A percentile compares a stretch with the other conserved stretches of the same genome.
phyloP scores from a whole-genome alignment of 2,329 filamentous ascomycete species.

The Colletotrichum simmondsii region DNA sequence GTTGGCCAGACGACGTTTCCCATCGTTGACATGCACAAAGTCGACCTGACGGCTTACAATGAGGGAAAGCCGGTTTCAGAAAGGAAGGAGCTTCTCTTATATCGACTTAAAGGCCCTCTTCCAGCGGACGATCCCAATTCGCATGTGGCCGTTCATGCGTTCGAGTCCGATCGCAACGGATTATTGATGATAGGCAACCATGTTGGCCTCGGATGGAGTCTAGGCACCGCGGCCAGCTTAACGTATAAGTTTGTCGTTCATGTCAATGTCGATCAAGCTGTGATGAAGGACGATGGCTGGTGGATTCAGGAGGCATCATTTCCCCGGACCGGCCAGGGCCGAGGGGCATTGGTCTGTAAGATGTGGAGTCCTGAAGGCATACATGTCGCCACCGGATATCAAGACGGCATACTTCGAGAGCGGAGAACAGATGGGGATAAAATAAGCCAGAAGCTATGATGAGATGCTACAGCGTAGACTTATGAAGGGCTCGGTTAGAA shows the following conservation, averaged over 20 bases:
- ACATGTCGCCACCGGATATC: constrained; percentile 65
- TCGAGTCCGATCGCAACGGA: constrained; percentile 64
- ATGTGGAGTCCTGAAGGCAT: constrained; percentile 65
- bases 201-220: constrained; percentile 54
- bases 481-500: background rate
- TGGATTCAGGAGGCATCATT: constrained; percentile 65
- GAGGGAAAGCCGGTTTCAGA: constrained; percentile 52
- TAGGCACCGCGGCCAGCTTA: constrained; percentile 56
- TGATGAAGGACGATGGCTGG: constrained; percentile 60
- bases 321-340: constrained; percentile 57
- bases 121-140: constrained; percentile 52
- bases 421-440: constrained; percentile 37
- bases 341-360: constrained; percentile 59
- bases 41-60: constrained; percentile 62
- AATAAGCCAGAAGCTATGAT: constrained; percentile 34
- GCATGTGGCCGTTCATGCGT: constrained; percentile 62
- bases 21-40: constrained; percentile 64
- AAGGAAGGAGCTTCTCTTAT: constrained; percentile 59
- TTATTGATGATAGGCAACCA: constrained; percentile 63
- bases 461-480: background rate
- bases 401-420: constrained; percentile 57
- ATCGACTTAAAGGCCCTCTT: constrained; percentile 58
- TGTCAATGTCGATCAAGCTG: constrained; percentile 57
- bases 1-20: constrained; percentile 58
- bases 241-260: constrained; percentile 65